Conservation (phyloP, 768 basidiomycete species). For the Rhodotorula sphaerocarpa region DNA sequence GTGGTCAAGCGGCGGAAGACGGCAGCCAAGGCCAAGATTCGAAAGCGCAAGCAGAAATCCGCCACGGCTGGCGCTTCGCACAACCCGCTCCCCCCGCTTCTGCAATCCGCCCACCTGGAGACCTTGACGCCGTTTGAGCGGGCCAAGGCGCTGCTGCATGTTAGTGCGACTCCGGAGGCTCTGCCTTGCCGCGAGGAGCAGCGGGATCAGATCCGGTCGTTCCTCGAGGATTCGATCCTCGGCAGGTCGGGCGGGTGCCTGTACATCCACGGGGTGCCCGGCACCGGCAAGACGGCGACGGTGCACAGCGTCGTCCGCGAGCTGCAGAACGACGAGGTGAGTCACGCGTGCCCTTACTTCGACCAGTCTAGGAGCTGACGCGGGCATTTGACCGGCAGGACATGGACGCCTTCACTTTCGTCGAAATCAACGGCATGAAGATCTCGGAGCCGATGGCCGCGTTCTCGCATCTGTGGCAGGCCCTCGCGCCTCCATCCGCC, state of each 20-base stretch:
- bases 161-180: slow-evolving; percentile 79
- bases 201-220: slow-evolving; percentile 63
- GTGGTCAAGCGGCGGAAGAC: slow-evolving; percentile 9
- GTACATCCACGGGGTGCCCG: slow-evolving; percentile 97
- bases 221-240: slow-evolving; percentile 75
- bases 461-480: slow-evolving; percentile 85
- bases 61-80: slow-evolving; percentile 45
- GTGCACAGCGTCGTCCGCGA: slow-evolving; percentile 87
- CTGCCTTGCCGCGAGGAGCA: slow-evolving; percentile 84
- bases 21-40: background rate
- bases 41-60: background rate
- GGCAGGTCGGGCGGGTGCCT: slow-evolving; percentile 92
- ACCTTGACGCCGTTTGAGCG: slow-evolving; percentile 35
- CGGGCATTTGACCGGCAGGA: slow-evolving; percentile 53
- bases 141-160: slow-evolving; percentile 57
- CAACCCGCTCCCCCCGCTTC: slow-evolving; percentile 41
- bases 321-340: slow-evolving; percentile 67
- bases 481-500: slow-evolving; percentile 58
- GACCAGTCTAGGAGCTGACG: background rate
- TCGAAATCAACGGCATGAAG: slow-evolving; percentile 92
- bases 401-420: slow-evolving; percentile 85
- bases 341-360: slow-evolving; percentile 36
- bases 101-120: slow-evolving; percentile 10
- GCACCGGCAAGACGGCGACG: slow-evolving; percentile 96
- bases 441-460: slow-evolving; percentile 89